These are phyloP conservation scores for Mrakia blollopis DNA, from an alignment of 768 basidiomycete species.

Conservation along the genomic window DNA sequence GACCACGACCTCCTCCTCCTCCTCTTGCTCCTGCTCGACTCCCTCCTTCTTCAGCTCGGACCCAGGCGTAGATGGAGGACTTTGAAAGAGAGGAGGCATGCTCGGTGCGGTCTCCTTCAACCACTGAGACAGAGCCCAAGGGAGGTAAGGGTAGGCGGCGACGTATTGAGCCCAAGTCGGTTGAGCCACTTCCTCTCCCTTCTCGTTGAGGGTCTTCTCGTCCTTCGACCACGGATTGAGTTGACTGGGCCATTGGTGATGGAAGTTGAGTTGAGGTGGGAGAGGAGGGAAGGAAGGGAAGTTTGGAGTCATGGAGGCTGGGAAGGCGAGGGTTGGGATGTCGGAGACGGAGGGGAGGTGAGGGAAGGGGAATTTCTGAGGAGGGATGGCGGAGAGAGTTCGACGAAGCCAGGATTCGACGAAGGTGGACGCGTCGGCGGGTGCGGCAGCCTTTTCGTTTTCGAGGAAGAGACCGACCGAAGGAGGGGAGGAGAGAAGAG, in stretches of 20 bases:
- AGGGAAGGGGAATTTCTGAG: slow-evolving; percentile 20
- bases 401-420: slow-evolving; percentile 28
- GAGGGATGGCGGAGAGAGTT: slow-evolving; percentile 13
- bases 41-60: slow-evolving; percentile 13
- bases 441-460: background rate
- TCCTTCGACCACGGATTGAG: slow-evolving; percentile 15
- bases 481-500: background rate
- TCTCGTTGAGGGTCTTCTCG: slow-evolving; percentile 10
- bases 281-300: slow-evolving; percentile 22
- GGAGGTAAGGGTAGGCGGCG: slow-evolving; percentile 26
- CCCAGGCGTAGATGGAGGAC: background rate
- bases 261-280: slow-evolving; percentile 15
- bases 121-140: slow-evolving; percentile 23
- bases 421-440: background rate
- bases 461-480: background rate
- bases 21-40: background rate
- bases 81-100: slow-evolving; percentile 12
- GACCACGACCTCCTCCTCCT: background rate
- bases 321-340: slow-evolving; percentile 18
- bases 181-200: background rate
- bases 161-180: slow-evolving; percentile 27
- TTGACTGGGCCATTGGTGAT: background rate
- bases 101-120: slow-evolving; percentile 16
- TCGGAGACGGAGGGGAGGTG: slow-evolving; percentile 22
- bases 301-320: slow-evolving; percentile 7